phyloP scores from a whole-genome alignment of 1,139 yeast species.

The Petasospora fabianii region DNA sequence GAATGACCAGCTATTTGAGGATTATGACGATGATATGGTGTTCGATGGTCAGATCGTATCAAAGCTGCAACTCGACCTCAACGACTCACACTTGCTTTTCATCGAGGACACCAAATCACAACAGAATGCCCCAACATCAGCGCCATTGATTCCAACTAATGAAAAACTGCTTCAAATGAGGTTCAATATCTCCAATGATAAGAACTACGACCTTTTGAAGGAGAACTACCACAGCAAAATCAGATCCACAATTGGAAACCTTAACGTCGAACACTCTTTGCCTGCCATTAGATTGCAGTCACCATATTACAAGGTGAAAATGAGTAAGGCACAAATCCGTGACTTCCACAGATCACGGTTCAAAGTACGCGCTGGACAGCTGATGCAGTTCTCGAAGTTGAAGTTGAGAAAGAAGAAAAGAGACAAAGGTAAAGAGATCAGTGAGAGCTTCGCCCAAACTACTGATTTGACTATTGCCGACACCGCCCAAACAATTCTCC shows the following conservation, averaged over 20 bases:
- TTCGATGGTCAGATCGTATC: conserved; percentile 63
- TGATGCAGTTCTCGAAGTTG: conserved; percentile 69
- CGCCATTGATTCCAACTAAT: conserved; percentile 44
- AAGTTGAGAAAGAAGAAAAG: conserved; percentile 84
- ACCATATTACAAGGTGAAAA: conserved; percentile 83
- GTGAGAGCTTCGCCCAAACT: conserved; percentile 67
- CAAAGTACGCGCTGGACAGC: conserved; percentile 71
- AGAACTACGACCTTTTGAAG: conserved; percentile 75
- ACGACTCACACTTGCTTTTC: conserved; percentile 77
- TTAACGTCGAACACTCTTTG: conserved; percentile 85
- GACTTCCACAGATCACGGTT: conserved; percentile 80
- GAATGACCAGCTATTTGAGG: conserved; percentile 14
- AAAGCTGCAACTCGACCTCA: conserved; percentile 67
- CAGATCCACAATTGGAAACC: conserved; percentile 87
- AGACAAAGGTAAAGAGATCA: conserved; percentile 79
- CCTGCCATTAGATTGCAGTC: conserved; percentile 86
- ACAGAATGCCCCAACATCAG: conserved; percentile 19
- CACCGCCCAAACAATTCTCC: conserved; percentile 66
- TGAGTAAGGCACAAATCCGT: conserved; percentile 67
- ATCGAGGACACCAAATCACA: conserved; percentile 38
- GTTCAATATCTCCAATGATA: conserved; percentile 86
- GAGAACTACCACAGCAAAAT: conserved; percentile 89
- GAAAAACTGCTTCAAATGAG: conserved; percentile 48
- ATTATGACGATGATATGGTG: conserved; percentile 74
- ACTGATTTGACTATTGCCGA: conserved; percentile 83